These are phyloP conservation scores for Didymella keratinophila DNA, from an alignment of 2,329 filamentous ascomycete genomes.

Conservation along the genomic window DNA sequence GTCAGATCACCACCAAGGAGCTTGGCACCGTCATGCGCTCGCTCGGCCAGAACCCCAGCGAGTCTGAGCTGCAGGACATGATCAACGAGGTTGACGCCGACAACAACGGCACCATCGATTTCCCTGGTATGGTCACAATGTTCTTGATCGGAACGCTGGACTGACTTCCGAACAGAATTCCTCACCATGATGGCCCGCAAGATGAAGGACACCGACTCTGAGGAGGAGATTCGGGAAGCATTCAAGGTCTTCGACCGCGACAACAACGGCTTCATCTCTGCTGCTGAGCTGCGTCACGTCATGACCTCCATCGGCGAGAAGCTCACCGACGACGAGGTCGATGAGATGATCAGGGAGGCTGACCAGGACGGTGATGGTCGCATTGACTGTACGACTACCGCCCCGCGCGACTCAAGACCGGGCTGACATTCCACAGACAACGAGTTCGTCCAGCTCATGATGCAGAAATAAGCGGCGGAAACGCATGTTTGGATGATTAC, in stretches of 20 bases:
- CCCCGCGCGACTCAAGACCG: background rate
- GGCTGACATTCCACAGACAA: slow-evolving; percentile 54
- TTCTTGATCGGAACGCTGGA: background rate
- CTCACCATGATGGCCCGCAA: slow-evolving; percentile 71
- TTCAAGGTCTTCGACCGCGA: slow-evolving; percentile 73
- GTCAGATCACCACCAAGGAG: slow-evolving; percentile 70
- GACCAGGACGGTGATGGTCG: slow-evolving; percentile 70
- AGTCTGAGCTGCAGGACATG: slow-evolving; percentile 70
- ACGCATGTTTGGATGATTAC: slow-evolving; percentile 39
- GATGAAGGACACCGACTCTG: slow-evolving; percentile 68
- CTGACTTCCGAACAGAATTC: slow-evolving; percentile 60
- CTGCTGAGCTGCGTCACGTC: slow-evolving; percentile 68
- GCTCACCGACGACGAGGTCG: slow-evolving; percentile 68
- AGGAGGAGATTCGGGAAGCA: slow-evolving; percentile 70
- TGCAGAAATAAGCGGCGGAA: slow-evolving; percentile 58
- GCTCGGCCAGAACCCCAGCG: slow-evolving; percentile 69
- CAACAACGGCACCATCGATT: slow-evolving; percentile 71
- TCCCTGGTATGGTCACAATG: slow-evolving; percentile 58
- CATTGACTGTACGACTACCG: slow-evolving; percentile 64
- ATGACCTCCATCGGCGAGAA: slow-evolving; percentile 72
- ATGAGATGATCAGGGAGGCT: slow-evolving; percentile 71
- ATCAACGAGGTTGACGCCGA: slow-evolving; percentile 72
- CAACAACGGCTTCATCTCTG: slow-evolving; percentile 70
- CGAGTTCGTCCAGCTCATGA: slow-evolving; percentile 65
- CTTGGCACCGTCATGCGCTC: slow-evolving; percentile 70